Base-by-base conservation (phyloP, 441 rosid genomes). In the Arabidopsis lyrata region DNA sequence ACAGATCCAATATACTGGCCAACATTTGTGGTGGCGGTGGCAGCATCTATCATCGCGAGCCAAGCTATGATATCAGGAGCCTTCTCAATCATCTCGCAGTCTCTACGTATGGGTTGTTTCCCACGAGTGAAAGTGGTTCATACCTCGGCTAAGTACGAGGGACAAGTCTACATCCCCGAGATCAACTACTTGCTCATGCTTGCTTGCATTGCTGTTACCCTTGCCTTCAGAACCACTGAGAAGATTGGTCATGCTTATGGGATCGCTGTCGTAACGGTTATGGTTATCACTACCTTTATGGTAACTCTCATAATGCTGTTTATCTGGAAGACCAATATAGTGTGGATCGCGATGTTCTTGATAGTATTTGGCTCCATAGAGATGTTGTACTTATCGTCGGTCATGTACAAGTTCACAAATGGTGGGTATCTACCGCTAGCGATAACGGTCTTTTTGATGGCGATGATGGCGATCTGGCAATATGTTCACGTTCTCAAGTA, bases 21-120 rank as follows among this genome's bases (percentile, higher is more conserved):
- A 13, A 83, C 72, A 16, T 88, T 91, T 55, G 92, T 89, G 66
- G 76, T 85, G 16, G 97, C 96, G 1, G 90, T 88, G 0, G 83
- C 79, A 3, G 93, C 96, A 14, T 75, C 95, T 0, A 77, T 91
- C 22, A 84, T 91, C 5, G 95, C 97, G 0, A 91, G 93, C 81
- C 98, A 93, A 74, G 97, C 98, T 59, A 85, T 90, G 90, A 90
- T 93, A 63, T 88, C 93, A 0, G 97, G 89, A 1, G 81, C 92
- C 0, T 91, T 93, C 74, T 66, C 96, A 8, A 80, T 93, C 29
- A 75, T 93, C 39, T 78, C 91, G 0, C 98, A 93, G 59, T 89
- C 97, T 5, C 58, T 85, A 44, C 70, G 79, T 63, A 87, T 87
- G 2, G 81, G 87, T 12, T 93, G 97, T 68, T 93, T 91, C 71